Evolutionary conservation across 257 asterid genomes (phyloP).

Genomic region (Misopates orontium): DNA sequence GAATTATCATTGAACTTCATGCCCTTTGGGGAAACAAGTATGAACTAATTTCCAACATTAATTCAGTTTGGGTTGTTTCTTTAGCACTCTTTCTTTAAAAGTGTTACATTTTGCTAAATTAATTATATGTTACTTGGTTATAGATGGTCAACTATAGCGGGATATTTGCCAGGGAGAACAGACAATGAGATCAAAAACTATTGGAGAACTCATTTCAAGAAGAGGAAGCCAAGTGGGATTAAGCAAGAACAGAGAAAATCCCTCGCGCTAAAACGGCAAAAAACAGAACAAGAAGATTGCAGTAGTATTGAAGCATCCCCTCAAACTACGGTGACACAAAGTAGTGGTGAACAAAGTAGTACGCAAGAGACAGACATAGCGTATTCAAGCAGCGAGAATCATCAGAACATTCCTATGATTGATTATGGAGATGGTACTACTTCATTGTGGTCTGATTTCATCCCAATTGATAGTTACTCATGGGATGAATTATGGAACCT

Average conservation of each 20-base stretch:
- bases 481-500: constrained; percentile 57
- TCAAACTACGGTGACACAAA: background rate
- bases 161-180: constrained; percentile 56
- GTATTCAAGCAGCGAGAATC: constrained; percentile 10
- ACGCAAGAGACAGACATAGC: background rate
- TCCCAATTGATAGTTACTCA: constrained; percentile 35
- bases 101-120: no score
- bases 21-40: constrained; percentile 65
- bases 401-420: constrained; percentile 10
- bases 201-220: constrained; percentile 30
- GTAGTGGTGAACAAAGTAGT: background rate
- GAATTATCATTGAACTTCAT: constrained; percentile 54
- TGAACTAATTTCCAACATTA: no score
- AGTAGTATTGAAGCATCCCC: background rate
- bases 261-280: background rate
- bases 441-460: constrained; percentile 31
- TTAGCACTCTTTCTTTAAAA: no score
- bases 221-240: constrained; percentile 12
- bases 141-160: constrained; percentile 66
- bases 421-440: constrained; percentile 6
- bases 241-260: constrained; percentile 25
- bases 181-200: constrained; percentile 58
- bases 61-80: no score
- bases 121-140: no score
- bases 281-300: background rate